A percentile compares a stretch with the other conserved stretches of the same genome.
Evolutionary conservation across 2,329 filamentous ascomycete species (phyloP).

Genomic region (Cadophora sp.): DNA sequence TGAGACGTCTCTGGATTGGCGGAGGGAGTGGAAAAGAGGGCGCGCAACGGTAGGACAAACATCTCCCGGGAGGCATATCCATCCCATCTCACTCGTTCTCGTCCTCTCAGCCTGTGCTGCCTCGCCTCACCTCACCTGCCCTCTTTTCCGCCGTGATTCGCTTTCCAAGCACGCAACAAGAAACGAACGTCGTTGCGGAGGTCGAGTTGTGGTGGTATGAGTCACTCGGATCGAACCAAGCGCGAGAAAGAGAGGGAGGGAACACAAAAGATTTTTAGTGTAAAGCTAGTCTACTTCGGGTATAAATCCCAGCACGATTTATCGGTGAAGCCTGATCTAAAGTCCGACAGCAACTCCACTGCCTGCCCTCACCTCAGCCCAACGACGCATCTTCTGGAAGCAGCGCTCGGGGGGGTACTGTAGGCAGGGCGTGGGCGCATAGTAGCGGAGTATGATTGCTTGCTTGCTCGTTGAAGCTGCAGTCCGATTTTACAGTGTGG

Average conservation of each 20-base stretch:
- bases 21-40: not conserved
- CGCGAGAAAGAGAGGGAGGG: slow-evolving; percentile 8
- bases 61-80: slow-evolving; percentile 10
- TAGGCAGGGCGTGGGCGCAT: not conserved
- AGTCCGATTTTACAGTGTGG: not conserved
- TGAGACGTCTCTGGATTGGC: slow-evolving; percentile 13
- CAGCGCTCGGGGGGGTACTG: not conserved
- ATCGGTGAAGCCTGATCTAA: slow-evolving; percentile 5
- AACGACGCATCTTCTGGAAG: not conserved
- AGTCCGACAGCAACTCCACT: not conserved
- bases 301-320: not conserved
- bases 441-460: not conserved
- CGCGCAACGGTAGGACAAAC: not conserved
- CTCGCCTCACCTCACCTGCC: not conserved
- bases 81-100: not conserved
- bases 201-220: slow-evolving; percentile 4
- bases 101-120: slow-evolving; percentile 7
- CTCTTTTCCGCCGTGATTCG: not conserved
- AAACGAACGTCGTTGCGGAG: slow-evolving; percentile 6
- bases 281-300: not conserved
- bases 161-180: not conserved
- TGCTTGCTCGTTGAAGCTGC: not conserved
- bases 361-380: too few species aligned
- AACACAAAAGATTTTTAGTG: not conserved
- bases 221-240: not conserved